phyloP scores from a whole-genome alignment of 345 rosid genomes.

The Populus pruinosa region DNA sequence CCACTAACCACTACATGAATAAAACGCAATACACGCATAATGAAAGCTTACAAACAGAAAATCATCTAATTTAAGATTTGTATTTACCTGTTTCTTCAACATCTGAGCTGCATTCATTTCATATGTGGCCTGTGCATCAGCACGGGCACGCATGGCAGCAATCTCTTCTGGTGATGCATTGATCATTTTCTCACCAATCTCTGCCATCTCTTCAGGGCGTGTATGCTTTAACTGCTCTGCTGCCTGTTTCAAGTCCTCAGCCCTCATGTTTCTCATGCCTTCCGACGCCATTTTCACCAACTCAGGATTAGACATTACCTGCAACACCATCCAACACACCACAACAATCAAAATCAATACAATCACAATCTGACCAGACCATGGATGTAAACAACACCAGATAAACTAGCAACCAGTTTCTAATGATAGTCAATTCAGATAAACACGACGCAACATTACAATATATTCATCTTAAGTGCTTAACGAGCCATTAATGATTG shows the following conservation, averaged over 20 bases:
- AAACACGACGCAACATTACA: background rate
- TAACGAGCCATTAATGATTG: background rate
- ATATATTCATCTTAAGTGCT: background rate
- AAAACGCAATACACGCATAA: background rate
- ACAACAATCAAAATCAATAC: background rate
- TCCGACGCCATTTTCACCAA: slow-evolving; percentile 95
- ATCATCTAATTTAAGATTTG: background rate
- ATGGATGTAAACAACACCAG: background rate
- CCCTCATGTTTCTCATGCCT: slow-evolving; percentile 86
- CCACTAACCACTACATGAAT: background rate
- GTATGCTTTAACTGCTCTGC: slow-evolving; percentile 84
- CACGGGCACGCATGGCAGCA: slow-evolving; percentile 69
- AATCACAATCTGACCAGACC: background rate
- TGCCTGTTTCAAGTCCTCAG: slow-evolving; percentile 82
- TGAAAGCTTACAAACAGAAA: background rate
- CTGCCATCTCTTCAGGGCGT: slow-evolving; percentile 79
- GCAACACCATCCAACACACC: slow-evolving; percentile 11
- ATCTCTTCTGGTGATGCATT: slow-evolving; percentile 82
- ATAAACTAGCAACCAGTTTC: background rate
- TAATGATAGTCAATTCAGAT: background rate
- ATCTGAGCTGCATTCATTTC: slow-evolving; percentile 73
- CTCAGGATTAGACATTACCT: slow-evolving; percentile 97
- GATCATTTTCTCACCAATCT: slow-evolving; percentile 86
- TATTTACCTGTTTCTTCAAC: slow-evolving; percentile 70
- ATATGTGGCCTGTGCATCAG: slow-evolving; percentile 70